Evolutionary conservation across 1,139 yeast genomes (phyloP).

Genomic region (Yamadazyma trypodendri): DNA sequence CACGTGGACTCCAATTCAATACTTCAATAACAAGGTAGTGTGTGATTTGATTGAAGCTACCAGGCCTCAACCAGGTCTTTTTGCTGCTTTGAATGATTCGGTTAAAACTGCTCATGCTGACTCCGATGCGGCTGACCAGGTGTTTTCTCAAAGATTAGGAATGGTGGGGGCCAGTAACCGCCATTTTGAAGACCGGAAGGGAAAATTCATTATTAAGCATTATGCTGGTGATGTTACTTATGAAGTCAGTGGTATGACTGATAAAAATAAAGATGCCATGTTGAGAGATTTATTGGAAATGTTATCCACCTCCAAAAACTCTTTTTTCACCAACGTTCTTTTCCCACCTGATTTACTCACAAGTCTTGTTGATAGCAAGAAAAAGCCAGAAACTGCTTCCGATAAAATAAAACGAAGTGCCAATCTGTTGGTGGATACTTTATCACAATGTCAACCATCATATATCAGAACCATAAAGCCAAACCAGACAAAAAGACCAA

Average conservation of each 20-base stretch:
- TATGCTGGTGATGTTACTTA: slow-evolving; percentile 99
- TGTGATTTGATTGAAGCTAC: slow-evolving; percentile 94
- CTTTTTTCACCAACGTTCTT: slow-evolving; percentile 56
- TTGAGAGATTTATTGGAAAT: slow-evolving; percentile 84
- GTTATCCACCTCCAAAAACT: slow-evolving; percentile 67
- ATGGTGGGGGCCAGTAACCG: slow-evolving; percentile 75
- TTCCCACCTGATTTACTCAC: slow-evolving; percentile 69
- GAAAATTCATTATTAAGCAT: slow-evolving; percentile 88
- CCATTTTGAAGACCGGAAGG: slow-evolving; percentile 86
- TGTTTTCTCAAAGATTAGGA: slow-evolving; percentile 88
- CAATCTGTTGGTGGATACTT: slow-evolving; percentile 82
- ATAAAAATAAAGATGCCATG: slow-evolving; percentile 93
- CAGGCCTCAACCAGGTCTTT: slow-evolving; percentile 90
- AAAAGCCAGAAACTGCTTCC: slow-evolving; percentile 95
- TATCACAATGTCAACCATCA: slow-evolving; percentile 88
- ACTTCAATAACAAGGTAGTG: slow-evolving; percentile 93
- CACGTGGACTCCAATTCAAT: slow-evolving; percentile 96
- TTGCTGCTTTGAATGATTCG: slow-evolving; percentile 95
- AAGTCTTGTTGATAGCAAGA: slow-evolving; percentile 69
- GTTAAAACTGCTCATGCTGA: slow-evolving; percentile 99
- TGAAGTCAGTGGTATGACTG: slow-evolving; percentile 89
- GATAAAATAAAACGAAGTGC: slow-evolving; percentile 94
- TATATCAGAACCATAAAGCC: slow-evolving; percentile 98
- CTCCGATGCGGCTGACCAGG: slow-evolving; percentile 94
- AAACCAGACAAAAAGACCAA: slow-evolving; percentile 87